Conservation (phyloP, 805 yeast species). For the Blastobotrys parvus region DNA sequence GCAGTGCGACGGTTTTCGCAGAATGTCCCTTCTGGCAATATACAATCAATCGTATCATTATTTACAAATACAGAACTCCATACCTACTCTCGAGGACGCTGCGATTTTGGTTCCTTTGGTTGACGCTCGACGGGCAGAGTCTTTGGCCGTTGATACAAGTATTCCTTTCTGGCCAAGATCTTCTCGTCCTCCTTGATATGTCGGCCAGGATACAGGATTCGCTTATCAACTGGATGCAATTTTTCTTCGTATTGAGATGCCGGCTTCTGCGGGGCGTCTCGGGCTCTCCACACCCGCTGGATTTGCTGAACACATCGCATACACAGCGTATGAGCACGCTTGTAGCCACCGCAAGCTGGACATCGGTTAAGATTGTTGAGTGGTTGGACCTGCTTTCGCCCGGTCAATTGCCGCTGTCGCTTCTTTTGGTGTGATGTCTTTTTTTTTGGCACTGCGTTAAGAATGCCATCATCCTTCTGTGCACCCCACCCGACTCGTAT, state of each 20-base stretch:
- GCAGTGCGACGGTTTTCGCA: too few relatives aligned
- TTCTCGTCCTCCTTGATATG: slow-evolving; percentile 38
- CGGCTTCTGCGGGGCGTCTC: slow-evolving; percentile 11
- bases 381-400: slow-evolving; percentile 69
- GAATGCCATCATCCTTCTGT: slow-evolving; percentile 52
- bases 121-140: slow-evolving; percentile 42
- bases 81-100: slow-evolving; percentile 1
- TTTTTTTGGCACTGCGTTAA: slow-evolving; percentile 90
- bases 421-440: slow-evolving; percentile 81
- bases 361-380: slow-evolving; percentile 76
- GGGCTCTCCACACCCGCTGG: slow-evolving; percentile 55
- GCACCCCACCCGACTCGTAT: background rate
- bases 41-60: background rate
- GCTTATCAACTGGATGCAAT: slow-evolving; percentile 50
- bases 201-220: slow-evolving; percentile 68
- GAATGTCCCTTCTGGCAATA: too few relatives aligned
- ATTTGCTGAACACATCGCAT: slow-evolving; percentile 87
- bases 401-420: slow-evolving; percentile 75
- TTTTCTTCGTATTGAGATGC: slow-evolving; percentile 20
- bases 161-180: slow-evolving; percentile 45
- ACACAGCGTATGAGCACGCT: slow-evolving; percentile 84
- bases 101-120: slow-evolving; percentile 4
- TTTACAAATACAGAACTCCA: background rate
- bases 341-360: slow-evolving; percentile 91
- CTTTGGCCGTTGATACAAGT: slow-evolving; percentile 46